Conservation (phyloP, 169 alveolate genomes). For the Plasmodium knowlesi region DNA sequence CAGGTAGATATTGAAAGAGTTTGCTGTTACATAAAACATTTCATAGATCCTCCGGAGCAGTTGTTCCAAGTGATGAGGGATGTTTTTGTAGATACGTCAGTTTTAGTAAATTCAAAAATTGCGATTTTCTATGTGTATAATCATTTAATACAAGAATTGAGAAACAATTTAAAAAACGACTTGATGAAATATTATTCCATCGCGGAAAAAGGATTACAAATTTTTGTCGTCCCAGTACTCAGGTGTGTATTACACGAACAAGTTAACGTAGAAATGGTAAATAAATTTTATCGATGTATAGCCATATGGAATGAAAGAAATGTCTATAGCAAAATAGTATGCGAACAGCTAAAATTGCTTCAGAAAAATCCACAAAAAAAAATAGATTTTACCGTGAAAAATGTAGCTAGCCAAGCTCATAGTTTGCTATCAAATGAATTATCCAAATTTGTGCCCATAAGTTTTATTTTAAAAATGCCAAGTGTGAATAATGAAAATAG, state of each 20-base stretch:
- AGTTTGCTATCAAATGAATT: constrained; percentile 70
- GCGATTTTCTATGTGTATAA: constrained; percentile 75
- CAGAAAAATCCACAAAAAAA: constrained; percentile 66
- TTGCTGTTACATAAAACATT: constrained; percentile 74
- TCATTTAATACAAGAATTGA: constrained; percentile 73
- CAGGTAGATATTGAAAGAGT: constrained; percentile 74
- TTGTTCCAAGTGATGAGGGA: constrained; percentile 42
- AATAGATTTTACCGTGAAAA: constrained; percentile 21
- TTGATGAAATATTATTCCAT: constrained; percentile 25
- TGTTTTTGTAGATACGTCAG: constrained; percentile 37
- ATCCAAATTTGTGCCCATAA: constrained; percentile 54
- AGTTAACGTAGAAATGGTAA: constrained; percentile 29
- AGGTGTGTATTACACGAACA: constrained; percentile 26
- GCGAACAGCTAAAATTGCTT: constrained; percentile 61
- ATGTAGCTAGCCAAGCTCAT: constrained; percentile 45
- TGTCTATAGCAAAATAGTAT: constrained; percentile 54
- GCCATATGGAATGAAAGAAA: constrained; percentile 73
- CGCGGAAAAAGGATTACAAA: constrained; percentile 54
- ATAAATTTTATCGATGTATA: constrained; percentile 65
- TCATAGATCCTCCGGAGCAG: constrained; percentile 70
- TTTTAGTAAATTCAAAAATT: constrained; percentile 40
- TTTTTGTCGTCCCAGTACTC: constrained; percentile 63
- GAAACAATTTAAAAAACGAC: constrained; percentile 56
- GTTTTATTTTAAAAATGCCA: constrained; percentile 74
- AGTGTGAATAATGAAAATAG: constrained; percentile 69